Percentiles rank a stretch among this genome's conserved stretches.
These are phyloP conservation scores for Pichia nanzhaoensis DNA, from an alignment of 805 yeast species.

Conservation along the genomic window DNA sequence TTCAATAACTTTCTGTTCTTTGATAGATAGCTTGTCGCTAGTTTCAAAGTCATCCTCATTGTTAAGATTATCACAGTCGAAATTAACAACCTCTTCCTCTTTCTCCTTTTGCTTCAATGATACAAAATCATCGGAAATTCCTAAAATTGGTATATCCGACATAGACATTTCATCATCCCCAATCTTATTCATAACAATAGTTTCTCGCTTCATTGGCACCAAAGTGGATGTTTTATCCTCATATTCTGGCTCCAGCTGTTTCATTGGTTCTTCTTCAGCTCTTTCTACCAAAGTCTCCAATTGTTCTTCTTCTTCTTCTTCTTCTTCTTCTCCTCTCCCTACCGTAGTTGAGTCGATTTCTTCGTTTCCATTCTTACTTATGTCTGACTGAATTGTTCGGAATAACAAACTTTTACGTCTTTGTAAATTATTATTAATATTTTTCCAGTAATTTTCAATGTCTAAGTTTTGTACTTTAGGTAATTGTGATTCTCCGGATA, in stretches of 20 bases:
- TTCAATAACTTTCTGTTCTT: too few relatives aligned
- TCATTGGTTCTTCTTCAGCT: background rate
- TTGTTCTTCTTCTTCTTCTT: slow-evolving; percentile 1
- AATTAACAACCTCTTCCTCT: too few relatives aligned
- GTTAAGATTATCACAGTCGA: background rate
- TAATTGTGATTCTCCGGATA: background rate
- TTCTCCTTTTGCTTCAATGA: too few relatives aligned
- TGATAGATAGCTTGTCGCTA: too few relatives aligned
- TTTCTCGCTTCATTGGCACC: slow-evolving; percentile 11
- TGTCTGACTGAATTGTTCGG: background rate
- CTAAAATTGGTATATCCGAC: slow-evolving; percentile 3
- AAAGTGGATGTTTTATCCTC: slow-evolving; percentile 8
- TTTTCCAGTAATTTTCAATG: slow-evolving; percentile 9
- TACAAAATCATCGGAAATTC: background rate
- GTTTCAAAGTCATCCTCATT: background rate
- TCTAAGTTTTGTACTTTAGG: background rate
- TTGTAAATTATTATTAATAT: slow-evolving; percentile 22
- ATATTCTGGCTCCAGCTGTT: slow-evolving; percentile 23
- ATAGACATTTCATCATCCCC: background rate
- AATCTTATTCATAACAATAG: slow-evolving; percentile 13
- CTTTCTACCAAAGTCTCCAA: slow-evolving; percentile 11
- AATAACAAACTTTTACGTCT: slow-evolving; percentile 40
- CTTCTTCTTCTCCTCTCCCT: too few relatives aligned
- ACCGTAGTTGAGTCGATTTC: too few relatives aligned
- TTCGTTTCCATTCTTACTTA: too few relatives aligned